Evolutionary conservation across 2,329 filamentous ascomycete species (phyloP).

Genomic region (Aspergillus tamarii): DNA sequence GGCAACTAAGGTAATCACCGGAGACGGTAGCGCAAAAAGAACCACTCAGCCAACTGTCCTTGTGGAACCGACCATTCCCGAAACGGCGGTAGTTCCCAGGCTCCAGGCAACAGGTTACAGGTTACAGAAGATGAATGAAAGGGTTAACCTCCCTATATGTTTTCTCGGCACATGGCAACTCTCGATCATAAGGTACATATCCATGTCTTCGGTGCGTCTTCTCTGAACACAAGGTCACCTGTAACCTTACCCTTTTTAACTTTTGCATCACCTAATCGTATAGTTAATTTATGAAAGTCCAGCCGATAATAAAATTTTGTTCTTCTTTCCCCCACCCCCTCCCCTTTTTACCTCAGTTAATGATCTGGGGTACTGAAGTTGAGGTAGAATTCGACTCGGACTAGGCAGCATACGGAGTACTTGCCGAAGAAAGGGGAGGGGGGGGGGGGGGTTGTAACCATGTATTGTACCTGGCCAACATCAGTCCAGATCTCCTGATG

Average conservation of each 20-base stretch:
- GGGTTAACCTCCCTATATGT: neutral
- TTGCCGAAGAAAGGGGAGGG: too few relatives aligned
- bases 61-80: neutral
- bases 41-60: neutral
- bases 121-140: neutral
- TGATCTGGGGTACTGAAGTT: neutral
- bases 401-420: neutral
- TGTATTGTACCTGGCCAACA: neutral
- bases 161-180: neutral
- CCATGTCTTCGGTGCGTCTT: neutral
- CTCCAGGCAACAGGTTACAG: constrained; percentile 1
- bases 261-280: neutral
- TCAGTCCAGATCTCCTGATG: constrained; percentile 1
- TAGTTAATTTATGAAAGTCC: neutral
- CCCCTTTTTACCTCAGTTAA: neutral
- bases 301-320: neutral
- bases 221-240: neutral
- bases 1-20: neutral
- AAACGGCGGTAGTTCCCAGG: neutral
- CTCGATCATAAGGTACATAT: neutral
- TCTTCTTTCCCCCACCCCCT: neutral
- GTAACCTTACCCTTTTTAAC: neutral
- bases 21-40: neutral
- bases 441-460: neutral
- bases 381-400: neutral